Percentiles rank a stretch among this genome's conserved stretches.
Evolutionary conservation across 164 flowering plant species (phyloP).

Genomic region (Vitis riparia): DNA sequence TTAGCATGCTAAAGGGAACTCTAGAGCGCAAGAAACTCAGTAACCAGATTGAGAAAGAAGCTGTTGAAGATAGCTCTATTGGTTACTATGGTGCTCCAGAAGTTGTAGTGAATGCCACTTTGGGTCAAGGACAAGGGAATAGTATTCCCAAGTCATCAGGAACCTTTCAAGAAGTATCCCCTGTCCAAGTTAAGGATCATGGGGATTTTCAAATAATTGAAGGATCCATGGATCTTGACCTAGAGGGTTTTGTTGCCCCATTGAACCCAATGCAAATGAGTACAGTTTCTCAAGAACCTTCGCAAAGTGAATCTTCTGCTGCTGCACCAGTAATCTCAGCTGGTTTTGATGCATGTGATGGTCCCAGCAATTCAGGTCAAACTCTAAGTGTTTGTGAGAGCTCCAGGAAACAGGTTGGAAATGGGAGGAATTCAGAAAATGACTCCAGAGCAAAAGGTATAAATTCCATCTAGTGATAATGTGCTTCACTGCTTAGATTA

Average conservation of each 20-base stretch:
- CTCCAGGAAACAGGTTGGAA: conserved; percentile 47
- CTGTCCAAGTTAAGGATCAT: conserved; percentile 28
- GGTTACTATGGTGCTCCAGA: conserved; percentile 39
- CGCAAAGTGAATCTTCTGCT: conserved; percentile 78
- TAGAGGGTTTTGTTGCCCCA: conserved; percentile 45
- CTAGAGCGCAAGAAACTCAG: conserved; percentile 59
- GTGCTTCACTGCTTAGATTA: too few relatives aligned
- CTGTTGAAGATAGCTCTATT: conserved; percentile 36
- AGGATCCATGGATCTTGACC: conserved; percentile 32
- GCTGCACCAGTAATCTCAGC: conserved; percentile 62
- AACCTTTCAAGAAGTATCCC: conserved; percentile 30
- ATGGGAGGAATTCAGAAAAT: conserved; percentile 30
- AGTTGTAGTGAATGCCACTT: conserved; percentile 16
- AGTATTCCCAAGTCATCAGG: conserved; percentile 22
- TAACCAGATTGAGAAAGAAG: conserved; percentile 39
- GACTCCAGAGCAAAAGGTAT: conserved; percentile 52
- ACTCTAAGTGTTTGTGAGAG: conserved; percentile 45
- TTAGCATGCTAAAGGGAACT: conserved; percentile 76
- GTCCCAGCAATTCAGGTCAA: conserved; percentile 59
- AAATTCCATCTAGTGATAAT: not conserved
- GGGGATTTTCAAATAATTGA: conserved; percentile 30
- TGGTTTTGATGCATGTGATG: conserved; percentile 68
- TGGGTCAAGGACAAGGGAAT: conserved; percentile 27
- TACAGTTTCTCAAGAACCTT: conserved; percentile 58
- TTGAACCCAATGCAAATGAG: conserved; percentile 38